phyloP scores from a whole-genome alignment of 352 stramenopile species.

The Pythium scleroteichum region DNA sequence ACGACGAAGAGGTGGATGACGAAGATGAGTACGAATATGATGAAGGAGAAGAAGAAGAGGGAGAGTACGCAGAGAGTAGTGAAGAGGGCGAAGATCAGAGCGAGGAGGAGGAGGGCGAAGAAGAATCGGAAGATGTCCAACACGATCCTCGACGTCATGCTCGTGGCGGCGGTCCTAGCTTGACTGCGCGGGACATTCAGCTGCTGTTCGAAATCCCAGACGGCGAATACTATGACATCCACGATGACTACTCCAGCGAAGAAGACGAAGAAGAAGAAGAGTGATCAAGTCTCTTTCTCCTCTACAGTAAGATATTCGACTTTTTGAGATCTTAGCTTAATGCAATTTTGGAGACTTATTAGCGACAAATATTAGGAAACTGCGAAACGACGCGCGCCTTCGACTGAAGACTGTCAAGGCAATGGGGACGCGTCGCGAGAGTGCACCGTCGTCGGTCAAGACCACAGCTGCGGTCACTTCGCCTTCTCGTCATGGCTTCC shows the following conservation, averaged over 20 bases:
- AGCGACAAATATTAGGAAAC: background rate
- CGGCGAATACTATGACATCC: constrained; percentile 66
- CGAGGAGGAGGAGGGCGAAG: constrained; percentile 34
- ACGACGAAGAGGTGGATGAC: constrained; percentile 44
- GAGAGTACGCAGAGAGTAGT: constrained; percentile 32
- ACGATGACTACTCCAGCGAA: constrained; percentile 76
- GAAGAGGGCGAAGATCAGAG: constrained; percentile 39
- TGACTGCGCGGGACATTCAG: constrained; percentile 50
- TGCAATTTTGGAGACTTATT: background rate
- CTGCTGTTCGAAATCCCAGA: constrained; percentile 77
- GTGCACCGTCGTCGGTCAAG: background rate
- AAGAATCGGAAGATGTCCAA: constrained; percentile 4
- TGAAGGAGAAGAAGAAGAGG: constrained; percentile 37
- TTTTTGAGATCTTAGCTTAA: background rate
- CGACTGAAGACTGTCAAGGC: constrained; percentile 1
- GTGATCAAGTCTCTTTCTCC: background rate
- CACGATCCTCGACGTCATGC: background rate
- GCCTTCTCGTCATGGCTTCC: constrained; percentile 32
- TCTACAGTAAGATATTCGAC: background rate
- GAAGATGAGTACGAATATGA: constrained; percentile 36
- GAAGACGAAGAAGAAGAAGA: constrained; percentile 63
- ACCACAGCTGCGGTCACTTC: background rate
- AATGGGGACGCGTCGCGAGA: constrained; percentile 37
- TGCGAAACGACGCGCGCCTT: constrained; percentile 12
- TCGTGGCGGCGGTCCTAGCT: constrained; percentile 1